Conservation (phyloP, 2,329 filamentous ascomycete species). For the Cordyceps javanica region DNA sequence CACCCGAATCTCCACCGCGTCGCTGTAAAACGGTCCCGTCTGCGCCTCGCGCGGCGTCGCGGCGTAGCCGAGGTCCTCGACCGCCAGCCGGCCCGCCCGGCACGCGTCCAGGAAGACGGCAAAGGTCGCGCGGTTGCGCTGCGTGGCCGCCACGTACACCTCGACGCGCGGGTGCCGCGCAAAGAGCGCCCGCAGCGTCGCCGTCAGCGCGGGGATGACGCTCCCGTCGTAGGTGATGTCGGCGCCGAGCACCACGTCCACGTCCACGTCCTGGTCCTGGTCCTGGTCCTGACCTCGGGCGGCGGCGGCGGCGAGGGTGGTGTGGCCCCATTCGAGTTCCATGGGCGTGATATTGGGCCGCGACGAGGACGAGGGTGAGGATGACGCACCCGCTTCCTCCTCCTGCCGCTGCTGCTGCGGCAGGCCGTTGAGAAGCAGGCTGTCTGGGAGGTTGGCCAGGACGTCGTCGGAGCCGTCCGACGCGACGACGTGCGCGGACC, state of each 20-base stretch:
- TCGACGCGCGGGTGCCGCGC: conserved; percentile 47
- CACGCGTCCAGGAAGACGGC: conserved; percentile 56
- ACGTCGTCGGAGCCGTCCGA: conserved; percentile 73
- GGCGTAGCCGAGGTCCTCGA: conserved; percentile 38
- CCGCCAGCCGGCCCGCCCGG: conserved; percentile 36
- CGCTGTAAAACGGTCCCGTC: conserved; percentile 58
- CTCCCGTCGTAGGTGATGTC: conserved; percentile 71
- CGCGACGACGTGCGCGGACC: conserved; percentile 52
- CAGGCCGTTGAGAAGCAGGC: conserved; percentile 61
- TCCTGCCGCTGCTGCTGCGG: no score
- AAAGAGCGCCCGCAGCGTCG: conserved; percentile 58
- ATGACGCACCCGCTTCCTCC: no score
- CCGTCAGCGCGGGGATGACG: conserved; percentile 57
- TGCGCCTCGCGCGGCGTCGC: conserved; percentile 37
- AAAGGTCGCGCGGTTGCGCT: conserved; percentile 66
- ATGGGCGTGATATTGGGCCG: conserved; percentile 38
- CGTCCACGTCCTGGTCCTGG: no score
- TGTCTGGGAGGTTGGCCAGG: conserved; percentile 60
- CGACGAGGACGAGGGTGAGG: no score
- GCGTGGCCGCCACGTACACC: conserved; percentile 63
- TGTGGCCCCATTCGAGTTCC: conserved; percentile 60
- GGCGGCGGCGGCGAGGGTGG: conserved; percentile 48
- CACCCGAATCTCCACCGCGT: conserved; percentile 53
- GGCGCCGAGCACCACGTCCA: conserved; percentile 66
- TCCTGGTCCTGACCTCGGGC: no score